phyloP scores from a whole-genome alignment of 345 rosid genomes.

The Linum usitatissimum region DNA sequence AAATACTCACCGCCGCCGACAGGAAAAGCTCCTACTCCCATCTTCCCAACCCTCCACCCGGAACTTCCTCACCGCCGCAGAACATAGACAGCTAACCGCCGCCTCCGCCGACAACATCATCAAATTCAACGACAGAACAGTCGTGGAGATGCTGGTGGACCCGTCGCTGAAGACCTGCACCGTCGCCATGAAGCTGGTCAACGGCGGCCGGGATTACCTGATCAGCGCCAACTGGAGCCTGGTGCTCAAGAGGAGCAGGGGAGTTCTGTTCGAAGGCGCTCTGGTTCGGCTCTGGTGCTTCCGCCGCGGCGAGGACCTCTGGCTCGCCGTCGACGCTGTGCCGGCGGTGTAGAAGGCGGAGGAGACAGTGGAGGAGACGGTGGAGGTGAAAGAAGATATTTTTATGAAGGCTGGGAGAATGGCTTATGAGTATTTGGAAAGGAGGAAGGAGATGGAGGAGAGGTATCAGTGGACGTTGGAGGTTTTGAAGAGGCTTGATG shows the following conservation, averaged over 20 bases:
- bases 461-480: no score
- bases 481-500: no score
- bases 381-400: background rate
- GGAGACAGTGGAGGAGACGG: background rate
- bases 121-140: background rate
- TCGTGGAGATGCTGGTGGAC: background rate
- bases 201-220: background rate
- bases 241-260: background rate
- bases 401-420: background rate
- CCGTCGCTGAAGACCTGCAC: background rate
- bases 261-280: background rate
- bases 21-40: background rate
- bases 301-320: background rate
- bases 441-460: background rate
- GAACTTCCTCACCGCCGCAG: background rate
- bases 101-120: no score
- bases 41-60: background rate
- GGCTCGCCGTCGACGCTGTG: background rate
- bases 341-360: background rate
- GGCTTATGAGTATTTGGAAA: background rate
- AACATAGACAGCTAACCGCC: background rate
- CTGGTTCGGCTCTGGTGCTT: background rate
- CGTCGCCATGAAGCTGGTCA: background rate
- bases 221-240: background rate
- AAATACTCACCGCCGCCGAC: background rate